Evolutionary conservation across 2,329 filamentous ascomycete species (phyloP).

Genomic region (Fusarium burgessii): DNA sequence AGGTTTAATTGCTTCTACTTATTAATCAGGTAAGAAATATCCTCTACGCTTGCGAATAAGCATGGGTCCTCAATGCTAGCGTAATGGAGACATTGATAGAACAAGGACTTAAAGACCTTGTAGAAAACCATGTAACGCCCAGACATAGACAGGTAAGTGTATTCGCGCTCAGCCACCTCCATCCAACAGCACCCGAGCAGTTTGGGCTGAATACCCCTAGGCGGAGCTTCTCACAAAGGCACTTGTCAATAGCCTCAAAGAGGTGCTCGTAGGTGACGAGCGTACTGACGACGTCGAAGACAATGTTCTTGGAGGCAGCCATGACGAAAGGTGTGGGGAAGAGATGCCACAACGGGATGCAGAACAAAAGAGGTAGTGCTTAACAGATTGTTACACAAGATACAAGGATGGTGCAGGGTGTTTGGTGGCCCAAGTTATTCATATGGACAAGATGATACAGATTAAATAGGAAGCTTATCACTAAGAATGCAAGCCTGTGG

Average conservation of each 20-base stretch:
- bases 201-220: background rate
- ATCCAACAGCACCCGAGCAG: background rate
- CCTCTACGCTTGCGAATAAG: background rate
- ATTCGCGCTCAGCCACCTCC: background rate
- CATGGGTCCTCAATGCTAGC: background rate
- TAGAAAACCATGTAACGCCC: background rate
- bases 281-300: background rate
- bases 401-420: background rate
- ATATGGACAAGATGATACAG: background rate
- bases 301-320: background rate
- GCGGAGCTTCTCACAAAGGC: background rate
- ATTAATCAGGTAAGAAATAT: background rate
- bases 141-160: background rate
- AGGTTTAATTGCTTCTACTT: background rate
- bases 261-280: constrained; percentile 4
- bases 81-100: background rate
- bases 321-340: rapidly evolving
- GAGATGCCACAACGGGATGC: rapidly evolving
- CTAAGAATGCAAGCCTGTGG: too few relatives aligned
- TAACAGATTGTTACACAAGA: too few relatives aligned
- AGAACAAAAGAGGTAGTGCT: too few relatives aligned
- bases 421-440: too few relatives aligned
- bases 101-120: background rate
- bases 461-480: background rate
- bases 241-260: background rate